Evolutionary conservation across 257 asterid species (phyloP), one percentile per base, ranked within the genome.

Genomic region (Nicotiana obtusifolia): DNA sequence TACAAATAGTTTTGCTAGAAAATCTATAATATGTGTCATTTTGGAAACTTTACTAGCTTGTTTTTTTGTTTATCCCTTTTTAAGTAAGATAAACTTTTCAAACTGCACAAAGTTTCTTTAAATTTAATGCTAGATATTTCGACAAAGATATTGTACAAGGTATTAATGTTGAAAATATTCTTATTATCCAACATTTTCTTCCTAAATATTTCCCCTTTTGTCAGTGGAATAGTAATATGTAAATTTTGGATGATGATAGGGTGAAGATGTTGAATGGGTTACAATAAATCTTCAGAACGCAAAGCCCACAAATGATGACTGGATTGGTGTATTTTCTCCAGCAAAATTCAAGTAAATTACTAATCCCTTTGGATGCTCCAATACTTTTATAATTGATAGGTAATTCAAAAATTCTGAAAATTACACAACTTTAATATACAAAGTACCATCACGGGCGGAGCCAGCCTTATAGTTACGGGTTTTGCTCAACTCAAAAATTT

Each of bases 251-350:
- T 83, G 67, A 82, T 83, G 17, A 5, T 10, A 89, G 89, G 87
- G 85, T 77, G 89, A 84, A 52, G 91, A 89, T 78, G 60, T 80
- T 80, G 87, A 87, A 83, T 88, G 89, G 93, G 82, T 88, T 52
- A 85, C 76, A 7, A 83, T 86, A 77, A 69, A 69, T 8, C 84
- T 88, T 35, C 10, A 37, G 35, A 85, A 88, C 26, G 82, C 87
- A 4, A 67, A 86, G n/a, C 92, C 92, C 10, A 79, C 89, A 30
- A 76, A 52, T n/a, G 86, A 87, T 73, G 92, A 89, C 52, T 89
- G 92, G 91, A 41, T 88, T 69, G 93, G 89, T 60, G 87, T 89
- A 30, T 69, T 69, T 69, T 41, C 59, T n/a, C 78, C 78, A 1
- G 59, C 78, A 20, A 69, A 69, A 0, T 69, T 69, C 59, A 69